Percentiles rank a stretch among this genome's conserved stretches.
phyloP scores from a whole-genome alignment of 352 stramenopile genomes.

The Globisporangium spinosum region DNA sequence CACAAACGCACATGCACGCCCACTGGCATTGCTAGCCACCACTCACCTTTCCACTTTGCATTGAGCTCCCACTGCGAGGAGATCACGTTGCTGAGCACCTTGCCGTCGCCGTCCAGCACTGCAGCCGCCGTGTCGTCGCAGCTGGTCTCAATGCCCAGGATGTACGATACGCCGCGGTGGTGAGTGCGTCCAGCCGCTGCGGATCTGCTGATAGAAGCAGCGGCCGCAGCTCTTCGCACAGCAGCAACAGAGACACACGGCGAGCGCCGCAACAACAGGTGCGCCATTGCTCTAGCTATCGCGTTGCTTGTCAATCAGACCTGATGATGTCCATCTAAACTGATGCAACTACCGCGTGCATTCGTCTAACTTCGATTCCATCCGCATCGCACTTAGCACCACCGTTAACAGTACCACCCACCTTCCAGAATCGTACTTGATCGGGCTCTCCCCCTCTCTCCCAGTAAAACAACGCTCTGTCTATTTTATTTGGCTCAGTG shows the following conservation, averaged over 20 bases:
- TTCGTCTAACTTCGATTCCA: background rate
- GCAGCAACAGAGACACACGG: background rate
- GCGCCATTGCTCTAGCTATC: background rate
- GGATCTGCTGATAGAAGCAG: background rate
- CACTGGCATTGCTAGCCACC: background rate
- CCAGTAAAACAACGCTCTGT: background rate
- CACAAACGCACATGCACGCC: background rate
- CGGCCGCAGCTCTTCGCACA: background rate
- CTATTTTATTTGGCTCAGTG: constrained; percentile 7
- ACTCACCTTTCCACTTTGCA: constrained; percentile 74
- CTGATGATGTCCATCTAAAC: constrained; percentile 7
- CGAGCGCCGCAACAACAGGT: background rate
- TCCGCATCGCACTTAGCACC: background rate
- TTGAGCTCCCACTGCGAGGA: constrained; percentile 92
- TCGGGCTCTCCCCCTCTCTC: background rate
- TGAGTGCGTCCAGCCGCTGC: background rate
- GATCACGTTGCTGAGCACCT: constrained; percentile 91
- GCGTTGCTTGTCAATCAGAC: background rate
- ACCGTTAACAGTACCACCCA: background rate
- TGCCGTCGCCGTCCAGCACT: constrained; percentile 87
- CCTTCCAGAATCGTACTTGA: constrained; percentile 4
- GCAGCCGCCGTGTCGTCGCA: constrained; percentile 94
- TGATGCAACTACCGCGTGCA: background rate
- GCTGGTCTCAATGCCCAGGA: constrained; percentile 95
- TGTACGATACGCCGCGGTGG: constrained; percentile 43